Base-by-base conservation (phyloP, 805 yeast genomes). In the Ogataea philodendri region DNA sequence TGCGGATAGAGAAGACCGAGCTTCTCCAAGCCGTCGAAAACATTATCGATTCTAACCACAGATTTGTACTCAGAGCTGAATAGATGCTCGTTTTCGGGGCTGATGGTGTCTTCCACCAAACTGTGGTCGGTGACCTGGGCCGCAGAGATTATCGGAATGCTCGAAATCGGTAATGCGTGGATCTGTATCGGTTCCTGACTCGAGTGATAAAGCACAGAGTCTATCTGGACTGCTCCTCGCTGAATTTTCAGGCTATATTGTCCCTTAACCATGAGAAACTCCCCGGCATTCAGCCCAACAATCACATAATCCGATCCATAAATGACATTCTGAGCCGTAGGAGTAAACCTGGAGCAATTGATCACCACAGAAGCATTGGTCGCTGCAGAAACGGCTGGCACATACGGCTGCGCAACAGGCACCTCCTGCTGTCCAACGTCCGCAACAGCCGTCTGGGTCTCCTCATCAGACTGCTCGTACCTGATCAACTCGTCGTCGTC, bases 201-300 rank as follows among this genome's bases (percentile, higher is more conserved):
- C 13, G 57, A 63, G 48, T 49, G 68, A 46, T 57, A 57, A 1
- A 52, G 26, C 13, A 58, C 36, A 45, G 69, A 63, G 43, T 78
- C 76, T 1, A 76, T 41, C 3, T 55, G 42, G 1, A 73, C 50
- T 0, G 72, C 68, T 11, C 84, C 84, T 33, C 70, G 52, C 41
- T 66, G 68, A 0, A 77, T 57, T 3, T 51, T 50, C 15, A 77
- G 32, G 4, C 29, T 47, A 44, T 64, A 75, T 40, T 69, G 76
- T 1, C 84, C 83, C 36, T 62, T 58, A 1, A 77, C 35, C 24
- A 74, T 45, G 3, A 77, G 39, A 32, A 51, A 62, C 38, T 76
- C 76, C 17, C 57, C 54, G 2, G 54, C 44, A 35, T 64, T 67
- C 21, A 77, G 59, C 0, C 75, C 79, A 26, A 75, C 30, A 4